These are phyloP conservation scores for Vickermania spadyakhi DNA, from an alignment of 208 protist genomes.

Conservation along the genomic window DNA sequence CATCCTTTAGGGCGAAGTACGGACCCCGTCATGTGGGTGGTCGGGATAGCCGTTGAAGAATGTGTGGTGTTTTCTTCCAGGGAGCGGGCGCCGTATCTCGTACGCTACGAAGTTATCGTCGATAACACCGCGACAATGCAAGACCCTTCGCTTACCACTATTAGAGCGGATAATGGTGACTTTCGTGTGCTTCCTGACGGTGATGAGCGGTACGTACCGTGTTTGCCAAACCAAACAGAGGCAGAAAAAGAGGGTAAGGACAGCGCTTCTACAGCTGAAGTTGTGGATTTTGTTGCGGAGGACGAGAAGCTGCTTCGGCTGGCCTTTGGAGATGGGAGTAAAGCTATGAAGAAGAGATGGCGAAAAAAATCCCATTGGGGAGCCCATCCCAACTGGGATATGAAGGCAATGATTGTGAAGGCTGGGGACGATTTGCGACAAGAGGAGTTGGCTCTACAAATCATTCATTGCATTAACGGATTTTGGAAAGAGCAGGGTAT, in stretches of 20 bases:
- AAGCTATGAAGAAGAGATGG: conserved; percentile 35
- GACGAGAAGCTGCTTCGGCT: conserved; percentile 22
- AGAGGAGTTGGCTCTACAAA: conserved; percentile 90
- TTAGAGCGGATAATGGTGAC: conserved; percentile 49
- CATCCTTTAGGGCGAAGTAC: conserved; percentile 55
- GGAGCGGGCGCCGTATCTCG: conserved; percentile 73
- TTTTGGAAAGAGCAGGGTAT: conserved; percentile 85
- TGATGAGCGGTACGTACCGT: conserved; percentile 31
- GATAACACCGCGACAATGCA: conserved; percentile 73
- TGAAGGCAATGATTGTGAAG: conserved; percentile 87
- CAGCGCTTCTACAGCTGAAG: not conserved
- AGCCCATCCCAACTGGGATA: conserved; percentile 76
- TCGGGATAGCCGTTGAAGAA: conserved; percentile 78
- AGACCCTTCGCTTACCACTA: conserved; percentile 50
- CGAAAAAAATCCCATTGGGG: conserved; percentile 63
- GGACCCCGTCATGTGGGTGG: conserved; percentile 76
- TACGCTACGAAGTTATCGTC: conserved; percentile 82
- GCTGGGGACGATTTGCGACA: conserved; percentile 89
- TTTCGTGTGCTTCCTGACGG: conserved; percentile 41
- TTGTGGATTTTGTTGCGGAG: conserved; percentile 1
- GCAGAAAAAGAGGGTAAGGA: not conserved
- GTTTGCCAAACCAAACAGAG: not conserved
- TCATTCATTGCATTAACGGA: conserved; percentile 73
- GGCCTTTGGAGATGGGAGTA: conserved; percentile 61
- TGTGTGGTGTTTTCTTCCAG: conserved; percentile 85